Evolutionary conservation across 169 alveolate species (phyloP), one percentile per base, ranked within the genome.

Genomic region (Pseudocohnilembus persalinus): DNA sequence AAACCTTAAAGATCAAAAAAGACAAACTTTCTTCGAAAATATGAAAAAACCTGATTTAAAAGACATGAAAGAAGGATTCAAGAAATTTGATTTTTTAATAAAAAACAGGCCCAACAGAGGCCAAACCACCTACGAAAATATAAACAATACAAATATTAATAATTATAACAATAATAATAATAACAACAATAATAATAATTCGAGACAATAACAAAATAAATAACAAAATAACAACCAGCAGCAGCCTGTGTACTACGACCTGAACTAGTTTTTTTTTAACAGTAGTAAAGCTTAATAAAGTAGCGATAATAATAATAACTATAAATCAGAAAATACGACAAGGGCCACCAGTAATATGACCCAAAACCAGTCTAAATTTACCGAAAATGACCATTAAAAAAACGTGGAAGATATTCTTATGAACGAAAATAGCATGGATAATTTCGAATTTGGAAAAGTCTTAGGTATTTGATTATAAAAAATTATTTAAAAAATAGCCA

Each of bases 381-480:
- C 4, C 4, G 20, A 49, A 49, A 20, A 49, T 49, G 68, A 49
- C 4, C 20, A 20, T 20, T 11, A 49, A 49, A 20, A 4, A 49
- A 49, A 49, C 20, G 4, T 49, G 4, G 68, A 49, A 49, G 68
- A 49, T 11, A 49, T 20, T 49, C 26, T 49, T 49, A 49, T 49
- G 20, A 49, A 49, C 63, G 75, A 79, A 6, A 79, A 49, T 29
- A 28, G 31, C 0, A 33, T 79, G 0, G 76, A 79, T 29, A 79
- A 79, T 34, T 79, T 29, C 30, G 24, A 34, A 34, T 79, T 79
- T 63, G 84, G 84, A 34, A 49, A 79, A 79, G 76, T 79, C 4
- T 79, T 79, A 79, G 84, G 84, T 79, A 49, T 28, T 4, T 26
- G 4, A 16, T 29, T 0, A 35, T 79, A 0, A 49, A n/a, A n/a